Percentiles rank a stretch among this genome's conserved stretches.
These are phyloP conservation scores for Halophytophthora batemanensis DNA, from an alignment of 352 stramenopile species.

Conservation along the genomic window DNA sequence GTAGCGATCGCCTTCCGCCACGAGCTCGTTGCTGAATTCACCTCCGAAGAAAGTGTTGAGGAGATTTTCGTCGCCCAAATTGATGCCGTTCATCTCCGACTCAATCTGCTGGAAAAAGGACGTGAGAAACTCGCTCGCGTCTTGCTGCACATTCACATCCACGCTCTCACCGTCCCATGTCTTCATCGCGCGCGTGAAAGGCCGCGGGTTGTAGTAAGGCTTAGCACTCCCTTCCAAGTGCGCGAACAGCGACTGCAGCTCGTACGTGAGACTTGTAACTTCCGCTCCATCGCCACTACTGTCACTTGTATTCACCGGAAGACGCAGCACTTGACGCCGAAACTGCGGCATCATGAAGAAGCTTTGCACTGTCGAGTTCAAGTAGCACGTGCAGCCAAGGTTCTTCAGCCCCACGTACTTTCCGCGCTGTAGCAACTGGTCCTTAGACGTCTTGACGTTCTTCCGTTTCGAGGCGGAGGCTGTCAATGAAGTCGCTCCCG, in stretches of 20 bases:
- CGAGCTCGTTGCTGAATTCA: conserved; percentile 91
- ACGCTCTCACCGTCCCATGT: conserved; percentile 88
- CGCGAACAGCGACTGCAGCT: conserved; percentile 90
- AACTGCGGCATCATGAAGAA: conserved; percentile 95
- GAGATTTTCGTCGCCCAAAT: conserved; percentile 66
- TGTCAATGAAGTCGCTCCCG: conserved; percentile 10
- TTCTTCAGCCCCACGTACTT: conserved; percentile 94
- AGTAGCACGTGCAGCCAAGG: conserved; percentile 94
- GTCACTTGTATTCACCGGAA: conserved; percentile 23
- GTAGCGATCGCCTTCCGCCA: conserved; percentile 83
- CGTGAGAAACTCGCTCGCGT: conserved; percentile 92
- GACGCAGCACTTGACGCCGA: conserved; percentile 79
- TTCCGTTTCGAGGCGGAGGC: conserved; percentile 53
- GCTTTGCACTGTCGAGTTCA: conserved; percentile 94
- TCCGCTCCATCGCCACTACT: conserved; percentile 13
- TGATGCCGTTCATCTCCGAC: conserved; percentile 85
- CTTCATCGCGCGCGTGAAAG: conserved; percentile 80
- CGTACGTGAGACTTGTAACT: conserved; percentile 57
- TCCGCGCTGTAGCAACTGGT: conserved; percentile 47
- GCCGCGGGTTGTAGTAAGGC: conserved; percentile 78
- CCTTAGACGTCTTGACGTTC: conserved; percentile 35
- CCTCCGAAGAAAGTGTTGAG: conserved; percentile 88
- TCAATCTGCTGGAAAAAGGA: conserved; percentile 93
- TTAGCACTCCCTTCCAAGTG: conserved; percentile 86
- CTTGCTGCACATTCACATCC: conserved; percentile 90